A percentile compares a stretch with the other conserved stretches of the same genome.
These are phyloP conservation scores for Eucalyptus cloeziana DNA, from an alignment of 345 rosid genomes.

Conservation along the genomic window DNA sequence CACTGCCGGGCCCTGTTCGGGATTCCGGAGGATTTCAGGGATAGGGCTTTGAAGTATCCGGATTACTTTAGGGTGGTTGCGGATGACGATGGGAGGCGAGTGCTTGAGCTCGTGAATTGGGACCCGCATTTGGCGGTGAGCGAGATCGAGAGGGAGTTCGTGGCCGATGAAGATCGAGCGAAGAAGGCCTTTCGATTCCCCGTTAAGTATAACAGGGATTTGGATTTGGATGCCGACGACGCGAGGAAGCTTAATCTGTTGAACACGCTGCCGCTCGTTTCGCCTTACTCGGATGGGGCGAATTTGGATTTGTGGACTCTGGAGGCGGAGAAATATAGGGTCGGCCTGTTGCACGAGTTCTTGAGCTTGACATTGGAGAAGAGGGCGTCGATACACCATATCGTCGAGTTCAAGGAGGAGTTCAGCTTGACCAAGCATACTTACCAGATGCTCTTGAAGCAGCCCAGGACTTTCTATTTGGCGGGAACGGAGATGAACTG, in stretches of 20 bases:
- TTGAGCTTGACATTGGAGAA: conserved; percentile 87
- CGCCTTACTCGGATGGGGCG: conserved; percentile 71
- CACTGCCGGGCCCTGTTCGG: conserved; percentile 71
- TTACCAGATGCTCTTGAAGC: conserved; percentile 73
- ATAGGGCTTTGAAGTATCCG: conserved; percentile 54
- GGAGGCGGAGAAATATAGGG: conserved; percentile 87
- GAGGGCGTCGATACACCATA: conserved; percentile 76
- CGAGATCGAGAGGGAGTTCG: conserved; percentile 46
- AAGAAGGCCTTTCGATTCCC: conserved; percentile 61
- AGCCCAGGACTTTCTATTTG: conserved; percentile 64
- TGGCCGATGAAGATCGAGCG: conserved; percentile 52
- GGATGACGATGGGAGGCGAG: conserved; percentile 48
- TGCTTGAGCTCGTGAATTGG: conserved; percentile 77
- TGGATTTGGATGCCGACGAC: conserved; percentile 46
- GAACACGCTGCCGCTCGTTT: conserved; percentile 70
- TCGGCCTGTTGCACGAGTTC: conserved; percentile 79
- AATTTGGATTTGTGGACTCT: conserved; percentile 54
- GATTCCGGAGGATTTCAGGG: conserved; percentile 83
- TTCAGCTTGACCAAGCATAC: conserved; percentile 81
- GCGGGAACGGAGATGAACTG: conserved; percentile 97
- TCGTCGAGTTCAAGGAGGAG: conserved; percentile 90
- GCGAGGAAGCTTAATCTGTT: conserved; percentile 36
- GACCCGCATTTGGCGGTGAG: conserved; percentile 55
- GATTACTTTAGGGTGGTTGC: conserved; percentile 43
- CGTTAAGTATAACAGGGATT: conserved; percentile 49